phyloP scores from a whole-genome alignment of 345 rosid genomes.

The Camelina neglecta region DNA sequence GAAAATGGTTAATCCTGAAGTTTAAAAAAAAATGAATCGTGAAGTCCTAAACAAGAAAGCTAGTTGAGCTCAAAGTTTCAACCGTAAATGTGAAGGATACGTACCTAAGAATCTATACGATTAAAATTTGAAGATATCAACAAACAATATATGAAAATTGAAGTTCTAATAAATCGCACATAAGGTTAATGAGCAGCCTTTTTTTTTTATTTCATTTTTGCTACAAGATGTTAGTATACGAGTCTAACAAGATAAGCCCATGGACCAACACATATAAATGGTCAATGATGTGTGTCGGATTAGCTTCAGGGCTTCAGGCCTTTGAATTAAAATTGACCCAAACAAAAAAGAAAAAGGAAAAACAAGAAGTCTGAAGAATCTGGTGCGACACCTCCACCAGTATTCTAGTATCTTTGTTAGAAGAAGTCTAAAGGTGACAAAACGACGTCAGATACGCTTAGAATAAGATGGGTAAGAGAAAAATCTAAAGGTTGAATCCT shows the following conservation, averaged over 20 bases:
- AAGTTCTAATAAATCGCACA: no score
- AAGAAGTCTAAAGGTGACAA: background rate
- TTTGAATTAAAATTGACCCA: background rate
- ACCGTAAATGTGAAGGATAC: no score
- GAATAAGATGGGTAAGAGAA: conserved; percentile 41
- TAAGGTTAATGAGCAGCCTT: background rate
- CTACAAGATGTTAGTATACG: background rate
- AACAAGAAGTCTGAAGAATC: background rate
- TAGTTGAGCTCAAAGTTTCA: no score
- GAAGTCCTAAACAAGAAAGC: no score
- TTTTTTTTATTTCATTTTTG: background rate
- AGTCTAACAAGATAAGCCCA: background rate
- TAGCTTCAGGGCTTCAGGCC: background rate
- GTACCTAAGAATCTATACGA: no score
- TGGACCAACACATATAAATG: background rate
- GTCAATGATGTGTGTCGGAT: background rate
- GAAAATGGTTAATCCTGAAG: no score
- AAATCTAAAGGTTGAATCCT: conserved; percentile 42
- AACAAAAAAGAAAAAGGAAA: background rate
- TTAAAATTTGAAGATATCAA: no score
- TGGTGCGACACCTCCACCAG: no score
- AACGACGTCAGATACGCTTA: conserved; percentile 28
- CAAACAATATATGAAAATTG: no score
- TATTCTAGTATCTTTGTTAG: no score
- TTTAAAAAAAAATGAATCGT: no score